Conservation (phyloP, 306 rosid genomes). For the Delonix regia region DNA sequence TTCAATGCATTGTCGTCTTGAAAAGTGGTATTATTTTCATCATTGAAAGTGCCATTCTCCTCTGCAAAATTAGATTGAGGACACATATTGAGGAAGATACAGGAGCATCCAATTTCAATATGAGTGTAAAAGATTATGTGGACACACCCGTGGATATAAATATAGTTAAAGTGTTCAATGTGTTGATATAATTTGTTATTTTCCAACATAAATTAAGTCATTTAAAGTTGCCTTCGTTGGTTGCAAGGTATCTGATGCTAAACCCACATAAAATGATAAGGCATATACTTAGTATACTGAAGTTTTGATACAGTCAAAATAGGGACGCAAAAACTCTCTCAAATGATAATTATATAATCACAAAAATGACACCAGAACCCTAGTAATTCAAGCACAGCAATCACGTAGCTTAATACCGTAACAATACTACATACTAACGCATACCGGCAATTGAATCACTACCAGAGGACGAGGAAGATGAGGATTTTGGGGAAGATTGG, state of each 20-base stretch:
- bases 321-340: not conserved
- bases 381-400: slow-evolving; percentile 22
- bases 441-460: slow-evolving; percentile 52
- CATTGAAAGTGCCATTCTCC: slow-evolving; percentile 48
- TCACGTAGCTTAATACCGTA: not conserved
- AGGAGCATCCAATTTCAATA: not conserved
- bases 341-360: not conserved
- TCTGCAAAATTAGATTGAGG: slow-evolving; percentile 49
- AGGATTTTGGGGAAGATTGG: slow-evolving; percentile 47
- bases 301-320: not conserved
- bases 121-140: not conserved
- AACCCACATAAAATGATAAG: slow-evolving; percentile 31
- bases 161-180: slow-evolving; percentile 1
- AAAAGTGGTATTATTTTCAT: slow-evolving; percentile 36
- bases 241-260: slow-evolving; percentile 6
- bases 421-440: not conserved
- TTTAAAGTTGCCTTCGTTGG: slow-evolving; percentile 10
- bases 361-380: slow-evolving; percentile 28
- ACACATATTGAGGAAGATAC: slow-evolving; percentile 10
- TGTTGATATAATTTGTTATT: not conserved
- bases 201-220: slow-evolving; percentile 14
- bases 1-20: slow-evolving; percentile 42
- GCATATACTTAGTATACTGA: slow-evolving; percentile 11
- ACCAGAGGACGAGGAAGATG: slow-evolving; percentile 45
- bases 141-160: not conserved